Evolutionary conservation across 306 rosid genomes (phyloP), one percentile per base, ranked within the genome.

Genomic region (Abrus pulchellus): DNA sequence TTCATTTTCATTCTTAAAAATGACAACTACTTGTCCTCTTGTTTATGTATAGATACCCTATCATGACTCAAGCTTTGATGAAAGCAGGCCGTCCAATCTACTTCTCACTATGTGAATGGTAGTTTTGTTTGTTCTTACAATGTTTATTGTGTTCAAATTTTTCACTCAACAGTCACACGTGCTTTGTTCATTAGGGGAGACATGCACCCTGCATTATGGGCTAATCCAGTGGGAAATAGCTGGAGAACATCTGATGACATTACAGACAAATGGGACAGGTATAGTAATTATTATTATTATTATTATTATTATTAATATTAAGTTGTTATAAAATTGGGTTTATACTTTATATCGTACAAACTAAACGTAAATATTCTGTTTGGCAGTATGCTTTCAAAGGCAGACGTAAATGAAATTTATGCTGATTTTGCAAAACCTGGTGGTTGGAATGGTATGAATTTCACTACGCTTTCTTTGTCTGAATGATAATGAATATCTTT

Each of bases 61-160:
- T 93, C 32, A 95, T 93, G 99, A 93, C 98, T 44, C 92, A 87
- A 68, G 99, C 96, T 55, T 89, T 95, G 47, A 84, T 92, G 92
- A 90, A 89, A 82, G 87, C 97, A 0, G 96, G 95, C 13, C 94
- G 91, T 30, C 93, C 98, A 69, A 93, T 95, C 80, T 95, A 90
- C 89, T 88, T 88, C 79, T 95, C 99, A 10, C 88, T 93, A 5
- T 95, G 99, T 87, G 98, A 93, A 93, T 95, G 99, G 99, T 95
- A 83, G 76, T 75, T 28, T 47, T 48, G 12, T 30, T 30, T 29
- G 3, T 3, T 34, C 13, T 27, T 38, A 27, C 45, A 57, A 79
- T 14, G 20, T 20, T 20, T 20, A 20, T 20, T 20, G 20, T 20
- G 20, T 72, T 66, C 32, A n/a, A 61, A 70, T 47, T 45, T 27